Evolutionary conservation across 768 basidiomycete genomes (phyloP), one percentile per base, ranked within the genome.

Genomic region (Clathrus columnatus): DNA sequence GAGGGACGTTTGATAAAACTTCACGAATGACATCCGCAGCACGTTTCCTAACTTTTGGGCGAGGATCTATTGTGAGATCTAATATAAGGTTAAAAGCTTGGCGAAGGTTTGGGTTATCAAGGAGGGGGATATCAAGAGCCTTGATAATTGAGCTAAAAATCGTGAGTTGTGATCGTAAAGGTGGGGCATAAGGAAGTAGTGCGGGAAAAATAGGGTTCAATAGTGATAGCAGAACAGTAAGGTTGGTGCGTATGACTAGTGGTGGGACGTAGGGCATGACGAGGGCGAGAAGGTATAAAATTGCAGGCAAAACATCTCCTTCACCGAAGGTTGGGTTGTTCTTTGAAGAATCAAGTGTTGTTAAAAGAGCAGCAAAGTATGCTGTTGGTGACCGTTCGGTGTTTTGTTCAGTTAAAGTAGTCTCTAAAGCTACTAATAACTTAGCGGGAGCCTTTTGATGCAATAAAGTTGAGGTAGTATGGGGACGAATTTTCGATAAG

Each of bases 41-140:
- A 65, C 85, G 83, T 69, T 81, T 93, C 54, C 96, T 83, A 51
- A 99, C 92, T 73, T 98, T 97, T 18, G 96, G 96, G 50, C 96
- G 75, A 4, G 84, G 78, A 70, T 99, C 96, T 44, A 91, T 75
- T 61, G 82, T 84, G 47, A 96, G 72, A 48, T 89, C 85, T 42
- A 98, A 72, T 51, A 96, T 74, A 32, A 88, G 84, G 44, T 87
- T 85, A 74, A 93, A 97, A 2, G 84, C 77, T 66, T 94, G 89
- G 36, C 88, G 83, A 48, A 89, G 75, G 48, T 75, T 77, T 56
- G 76, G 80, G 1, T 68, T 70, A 29, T 89, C 85, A 53, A 96
- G 73, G 45, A 87, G 82, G 0, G 82, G 72, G 24, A 80, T 72
- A 60, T 93, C 88, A 17, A 93, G 74, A n/a, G 83, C 72, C 56